Evolutionary conservation across 441 rosid genomes (phyloP), one percentile per base, ranked within the genome.

Genomic region (Syzygium malaccense): DNA sequence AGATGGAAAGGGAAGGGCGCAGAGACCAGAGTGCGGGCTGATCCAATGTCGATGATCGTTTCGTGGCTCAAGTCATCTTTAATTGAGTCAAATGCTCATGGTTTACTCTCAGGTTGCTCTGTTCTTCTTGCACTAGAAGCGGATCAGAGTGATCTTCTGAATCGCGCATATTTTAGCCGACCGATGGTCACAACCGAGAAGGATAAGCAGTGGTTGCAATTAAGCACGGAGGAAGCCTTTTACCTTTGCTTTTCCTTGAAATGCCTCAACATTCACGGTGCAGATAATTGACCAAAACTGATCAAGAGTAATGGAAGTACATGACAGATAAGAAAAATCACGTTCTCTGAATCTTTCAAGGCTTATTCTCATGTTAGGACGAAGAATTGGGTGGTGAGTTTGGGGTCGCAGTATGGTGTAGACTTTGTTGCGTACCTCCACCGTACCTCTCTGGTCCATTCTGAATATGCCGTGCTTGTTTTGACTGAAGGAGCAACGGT

Each of bases 1-100:
- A 94, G 96, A 90, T 95, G 99, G 98, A 95, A 97, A 93, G 95
- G 96, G 33, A 96, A 94, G 90, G 92, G 87, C 57, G 57, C 91
- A 6, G 91, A 96, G 91, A 94, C 95, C 58, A 95, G 93, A 91
- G 97, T 93, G 60, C 91, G 88, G 28, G 91, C 92, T 13, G 95
- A 97, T 60, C 98, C 98, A 56, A 91, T 96, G 93, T 94, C 95
- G 0, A 87, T 88, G 87, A 91, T 91, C 7, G 87, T 96, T 79
- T 91, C 93, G 10, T 90, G 87, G 86, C 94, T 96, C 10, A 92
- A 91, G 33, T 88, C 91, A 66, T 95, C 94, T 90, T 89, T 95
- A 14, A 56, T 88, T 6, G 89, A 90, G 89, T 85, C 91, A 41
- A 53, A 94, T 55, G 90, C 93, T 17, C 86, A 26, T 1, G 95